Evolutionary conservation across 176 grass and related monocot species (phyloP).

Genomic region (Bolboschoenus planiculmis): DNA sequence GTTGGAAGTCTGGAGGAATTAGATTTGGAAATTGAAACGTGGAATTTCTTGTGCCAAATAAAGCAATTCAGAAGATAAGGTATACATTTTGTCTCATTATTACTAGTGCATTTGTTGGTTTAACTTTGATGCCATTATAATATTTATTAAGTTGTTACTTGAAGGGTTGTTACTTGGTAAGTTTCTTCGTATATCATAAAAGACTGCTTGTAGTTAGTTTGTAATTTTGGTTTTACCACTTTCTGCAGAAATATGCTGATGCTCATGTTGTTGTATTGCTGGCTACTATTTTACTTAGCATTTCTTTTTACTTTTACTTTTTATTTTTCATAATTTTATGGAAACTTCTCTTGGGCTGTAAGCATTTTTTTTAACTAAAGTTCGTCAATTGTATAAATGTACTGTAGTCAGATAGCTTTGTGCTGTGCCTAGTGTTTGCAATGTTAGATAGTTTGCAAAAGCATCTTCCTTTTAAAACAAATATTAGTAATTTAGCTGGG

Average conservation of each 20-base stretch:
- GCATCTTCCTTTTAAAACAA: neutral
- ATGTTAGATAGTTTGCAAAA: neutral
- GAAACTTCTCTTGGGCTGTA: neutral
- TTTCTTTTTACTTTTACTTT: neutral
- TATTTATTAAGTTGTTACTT: neutral
- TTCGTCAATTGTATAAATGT: neutral
- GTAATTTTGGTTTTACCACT: neutral
- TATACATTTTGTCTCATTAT: neutral
- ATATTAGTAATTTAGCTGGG: neutral
- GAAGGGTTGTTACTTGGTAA: neutral
- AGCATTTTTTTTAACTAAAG: neutral
- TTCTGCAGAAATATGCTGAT: neutral
- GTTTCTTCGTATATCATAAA: neutral
- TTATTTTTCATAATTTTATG: neutral
- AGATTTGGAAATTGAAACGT: constrained; percentile 64
- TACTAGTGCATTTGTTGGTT: neutral
- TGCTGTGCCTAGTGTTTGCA: neutral
- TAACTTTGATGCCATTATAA: neutral
- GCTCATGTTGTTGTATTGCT: neutral
- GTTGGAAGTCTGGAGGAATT: constrained; percentile 48
- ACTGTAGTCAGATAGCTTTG: neutral
- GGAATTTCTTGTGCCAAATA: constrained; percentile 55
- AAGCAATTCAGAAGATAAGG: constrained; percentile 20
- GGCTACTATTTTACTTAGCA: neutral
- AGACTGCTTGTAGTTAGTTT: neutral